A percentile compares a stretch with the other conserved stretches of the same genome.
Conservation (phyloP, 2,329 filamentous ascomycete species). For the Didymella arachidicola region DNA sequence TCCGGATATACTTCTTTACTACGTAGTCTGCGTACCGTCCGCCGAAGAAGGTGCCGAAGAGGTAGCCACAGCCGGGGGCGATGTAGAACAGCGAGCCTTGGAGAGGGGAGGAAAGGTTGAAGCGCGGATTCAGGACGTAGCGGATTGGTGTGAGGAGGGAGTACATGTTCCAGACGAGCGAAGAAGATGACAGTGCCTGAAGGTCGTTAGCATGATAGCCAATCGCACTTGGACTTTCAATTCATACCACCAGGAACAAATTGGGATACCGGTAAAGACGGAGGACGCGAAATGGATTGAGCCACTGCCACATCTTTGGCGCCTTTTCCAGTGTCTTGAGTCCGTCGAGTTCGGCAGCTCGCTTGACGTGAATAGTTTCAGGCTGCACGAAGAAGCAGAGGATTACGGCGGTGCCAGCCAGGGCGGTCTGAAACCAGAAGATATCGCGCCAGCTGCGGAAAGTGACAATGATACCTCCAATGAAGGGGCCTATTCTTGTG, state of each 20-base stretch:
- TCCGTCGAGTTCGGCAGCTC: slow-evolving; percentile 67
- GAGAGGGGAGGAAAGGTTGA: slow-evolving; percentile 70
- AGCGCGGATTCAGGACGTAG: slow-evolving; percentile 77
- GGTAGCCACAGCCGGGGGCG: slow-evolving; percentile 74
- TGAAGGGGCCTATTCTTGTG: slow-evolving; percentile 68
- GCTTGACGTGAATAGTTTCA: slow-evolving; percentile 74
- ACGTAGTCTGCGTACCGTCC: slow-evolving; percentile 73
- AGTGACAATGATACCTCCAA: slow-evolving; percentile 79
- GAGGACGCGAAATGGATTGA: slow-evolving; percentile 71
- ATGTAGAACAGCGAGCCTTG: slow-evolving; percentile 77
- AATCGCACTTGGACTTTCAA: background rate
- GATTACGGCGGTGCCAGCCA: slow-evolving; percentile 67
- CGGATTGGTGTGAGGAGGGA: slow-evolving; percentile 72
- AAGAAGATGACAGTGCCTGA: slow-evolving; percentile 64
- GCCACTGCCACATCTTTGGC: slow-evolving; percentile 65
- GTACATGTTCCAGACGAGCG: slow-evolving; percentile 80
- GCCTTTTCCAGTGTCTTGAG: slow-evolving; percentile 60
- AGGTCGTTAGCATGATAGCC: background rate
- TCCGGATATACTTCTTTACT: slow-evolving; percentile 70
- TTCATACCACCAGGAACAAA: slow-evolving; percentile 59
- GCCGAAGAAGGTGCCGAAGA: slow-evolving; percentile 74
- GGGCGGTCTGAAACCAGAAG: slow-evolving; percentile 77
- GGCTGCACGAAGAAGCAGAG: slow-evolving; percentile 72
- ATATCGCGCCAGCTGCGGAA: slow-evolving; percentile 76
- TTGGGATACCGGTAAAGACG: slow-evolving; percentile 73